phyloP scores from a whole-genome alignment of 75 land plant species.

The Larix kaempferi region DNA sequence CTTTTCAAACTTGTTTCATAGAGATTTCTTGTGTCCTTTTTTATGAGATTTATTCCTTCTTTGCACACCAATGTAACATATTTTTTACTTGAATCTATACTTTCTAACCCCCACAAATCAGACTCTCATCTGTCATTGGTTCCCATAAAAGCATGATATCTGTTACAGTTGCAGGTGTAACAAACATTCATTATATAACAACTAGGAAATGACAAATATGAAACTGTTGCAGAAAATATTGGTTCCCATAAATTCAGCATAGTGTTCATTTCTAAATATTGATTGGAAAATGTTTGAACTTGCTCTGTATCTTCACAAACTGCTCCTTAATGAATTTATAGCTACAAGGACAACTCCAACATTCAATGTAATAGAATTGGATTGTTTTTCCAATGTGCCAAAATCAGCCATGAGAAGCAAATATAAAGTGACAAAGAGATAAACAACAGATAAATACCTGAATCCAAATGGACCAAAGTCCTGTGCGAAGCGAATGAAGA shows the following conservation, averaged over 20 bases:
- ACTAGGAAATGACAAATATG: too few species aligned
- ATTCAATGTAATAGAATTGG: not conserved
- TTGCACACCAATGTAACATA: too few species aligned
- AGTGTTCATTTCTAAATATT: not conserved
- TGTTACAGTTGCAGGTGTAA: too few species aligned
- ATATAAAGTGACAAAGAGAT: slow-evolving; percentile 8
- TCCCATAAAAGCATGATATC: not conserved
- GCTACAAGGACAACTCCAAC: not conserved
- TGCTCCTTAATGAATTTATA: not conserved
- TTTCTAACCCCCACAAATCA: too few species aligned
- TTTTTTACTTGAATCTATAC: too few species aligned
- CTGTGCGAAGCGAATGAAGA: slow-evolving; percentile 72
- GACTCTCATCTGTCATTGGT: too few species aligned
- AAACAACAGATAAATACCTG: slow-evolving; percentile 51
- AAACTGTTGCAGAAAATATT: too few species aligned
- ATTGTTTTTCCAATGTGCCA: not conserved
- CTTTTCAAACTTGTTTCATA: too few species aligned
- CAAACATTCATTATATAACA: too few species aligned
- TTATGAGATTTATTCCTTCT: too few species aligned
- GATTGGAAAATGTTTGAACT: not conserved
- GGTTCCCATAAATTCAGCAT: not conserved
- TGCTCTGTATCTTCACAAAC: not conserved
- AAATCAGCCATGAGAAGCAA: not conserved
- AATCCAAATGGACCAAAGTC: slow-evolving; percentile 90
- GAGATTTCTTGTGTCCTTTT: too few species aligned